Conservation (phyloP, 177 flowering plant species). For the Vitis hybrid region DNA sequence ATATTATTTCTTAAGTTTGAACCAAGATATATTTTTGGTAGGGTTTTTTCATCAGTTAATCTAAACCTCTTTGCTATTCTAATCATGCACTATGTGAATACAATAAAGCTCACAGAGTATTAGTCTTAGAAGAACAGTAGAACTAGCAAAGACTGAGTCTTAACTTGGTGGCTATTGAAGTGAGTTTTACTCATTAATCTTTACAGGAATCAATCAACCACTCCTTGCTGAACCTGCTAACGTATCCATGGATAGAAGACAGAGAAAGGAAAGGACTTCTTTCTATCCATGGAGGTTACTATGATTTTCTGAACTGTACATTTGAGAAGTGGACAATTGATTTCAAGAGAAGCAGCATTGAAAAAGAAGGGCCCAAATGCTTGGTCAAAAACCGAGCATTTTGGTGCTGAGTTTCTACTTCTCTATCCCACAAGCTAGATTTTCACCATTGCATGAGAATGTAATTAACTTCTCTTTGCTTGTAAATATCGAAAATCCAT, state of each 20-base stretch:
- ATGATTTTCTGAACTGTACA: slow-evolving; percentile 30
- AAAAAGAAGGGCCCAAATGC: background rate
- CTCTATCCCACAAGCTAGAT: background rate
- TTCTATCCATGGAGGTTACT: slow-evolving; percentile 34
- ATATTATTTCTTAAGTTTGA: background rate
- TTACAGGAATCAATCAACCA: slow-evolving; percentile 33
- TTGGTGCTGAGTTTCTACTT: slow-evolving; percentile 21
- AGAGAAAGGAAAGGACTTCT: slow-evolving; percentile 22
- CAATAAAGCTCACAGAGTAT: too few species aligned
- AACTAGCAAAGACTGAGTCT: background rate
- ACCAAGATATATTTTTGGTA: background rate
- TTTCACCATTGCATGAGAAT: background rate
- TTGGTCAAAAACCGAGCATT: slow-evolving; percentile 17
- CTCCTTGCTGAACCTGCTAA: slow-evolving; percentile 27
- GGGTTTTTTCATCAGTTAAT: background rate
- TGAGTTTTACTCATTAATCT: background rate
- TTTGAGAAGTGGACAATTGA: slow-evolving; percentile 42
- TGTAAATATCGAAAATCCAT: background rate
- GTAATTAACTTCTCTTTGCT: background rate
- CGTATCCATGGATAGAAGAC: slow-evolving; percentile 38
- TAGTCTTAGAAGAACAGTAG: too few species aligned
- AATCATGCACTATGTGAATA: background rate
- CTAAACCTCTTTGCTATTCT: background rate
- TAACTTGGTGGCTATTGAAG: background rate
- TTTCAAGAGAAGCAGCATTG: slow-evolving; percentile 4